phyloP scores from a whole-genome alignment of 1,139 yeast species.

The Yamadazyma songkhlaensis region DNA sequence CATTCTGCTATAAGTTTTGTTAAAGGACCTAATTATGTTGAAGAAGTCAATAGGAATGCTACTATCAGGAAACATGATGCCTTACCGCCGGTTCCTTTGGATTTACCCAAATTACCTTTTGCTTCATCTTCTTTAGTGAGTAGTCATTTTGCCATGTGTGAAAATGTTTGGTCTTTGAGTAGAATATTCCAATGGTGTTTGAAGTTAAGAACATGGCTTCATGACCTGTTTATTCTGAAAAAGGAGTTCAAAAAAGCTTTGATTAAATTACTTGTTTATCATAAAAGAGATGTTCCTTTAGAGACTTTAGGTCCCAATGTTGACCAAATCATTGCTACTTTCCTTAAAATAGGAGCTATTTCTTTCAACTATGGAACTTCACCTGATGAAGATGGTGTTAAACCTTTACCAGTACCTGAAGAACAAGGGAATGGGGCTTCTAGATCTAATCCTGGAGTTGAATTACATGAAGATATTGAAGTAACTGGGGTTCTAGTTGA shows the following conservation, averaged over 20 bases:
- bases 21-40: slow-evolving; percentile 12
- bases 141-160: slow-evolving; percentile 43
- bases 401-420: slow-evolving; percentile 11
- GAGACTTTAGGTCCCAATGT: slow-evolving; percentile 58
- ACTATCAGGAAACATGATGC: slow-evolving; percentile 19
- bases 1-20: slow-evolving; percentile 21
- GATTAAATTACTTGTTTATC: slow-evolving; percentile 49
- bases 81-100: slow-evolving; percentile 52
- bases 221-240: slow-evolving; percentile 48
- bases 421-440: slow-evolving; percentile 6
- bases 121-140: slow-evolving; percentile 48
- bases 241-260: slow-evolving; percentile 53
- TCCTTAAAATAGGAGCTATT: slow-evolving; percentile 47
- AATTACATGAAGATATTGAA: slow-evolving; percentile 19
- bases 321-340: slow-evolving; percentile 47
- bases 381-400: slow-evolving; percentile 15
- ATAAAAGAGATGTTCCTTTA: slow-evolving; percentile 49
- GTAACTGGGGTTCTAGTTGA: slow-evolving; percentile 40
- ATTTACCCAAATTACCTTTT: slow-evolving; percentile 58
- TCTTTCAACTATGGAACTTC: slow-evolving; percentile 16
- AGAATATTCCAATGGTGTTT: slow-evolving; percentile 51
- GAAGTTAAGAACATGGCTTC: slow-evolving; percentile 48
- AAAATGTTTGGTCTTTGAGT: slow-evolving; percentile 35
- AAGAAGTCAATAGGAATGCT: slow-evolving; percentile 10
- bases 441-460: slow-evolving; percentile 21